phyloP scores from a whole-genome alignment of 2,329 filamentous ascomycete genomes.

The Sordariomycetes sp. region DNA sequence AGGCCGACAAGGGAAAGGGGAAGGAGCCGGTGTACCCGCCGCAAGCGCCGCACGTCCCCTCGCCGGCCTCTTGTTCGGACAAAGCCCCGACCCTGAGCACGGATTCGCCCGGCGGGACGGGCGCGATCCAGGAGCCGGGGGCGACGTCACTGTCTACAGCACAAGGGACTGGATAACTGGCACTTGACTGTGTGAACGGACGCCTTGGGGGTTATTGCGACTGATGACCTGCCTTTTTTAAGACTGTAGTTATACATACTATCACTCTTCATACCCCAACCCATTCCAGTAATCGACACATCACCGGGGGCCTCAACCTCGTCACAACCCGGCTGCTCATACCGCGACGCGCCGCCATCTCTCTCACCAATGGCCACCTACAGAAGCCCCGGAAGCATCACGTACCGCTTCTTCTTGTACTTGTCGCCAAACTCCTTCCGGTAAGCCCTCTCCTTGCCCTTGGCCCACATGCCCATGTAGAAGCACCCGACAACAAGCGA shows the following conservation, averaged over 20 bases:
- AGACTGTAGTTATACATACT: neutral
- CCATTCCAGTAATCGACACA: too few species aligned
- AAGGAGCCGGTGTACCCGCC: neutral
- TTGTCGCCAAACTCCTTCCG: conserved; percentile 82
- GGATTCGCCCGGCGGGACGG: conserved; percentile 20
- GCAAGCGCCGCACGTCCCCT: neutral
- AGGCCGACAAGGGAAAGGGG: conserved; percentile 7
- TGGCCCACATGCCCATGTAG: conserved; percentile 81
- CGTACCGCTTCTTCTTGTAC: conserved; percentile 89
- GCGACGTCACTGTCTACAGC: conserved; percentile 21
- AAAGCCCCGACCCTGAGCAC: conserved; percentile 22
- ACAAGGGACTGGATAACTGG: neutral
- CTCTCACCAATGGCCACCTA: conserved; percentile 20
- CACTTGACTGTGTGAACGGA: neutral
- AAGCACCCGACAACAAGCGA: conserved; percentile 61
- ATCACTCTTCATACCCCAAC: neutral
- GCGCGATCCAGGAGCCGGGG: conserved; percentile 20
- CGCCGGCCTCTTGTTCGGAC: conserved; percentile 18
- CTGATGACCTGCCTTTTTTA: neutral
- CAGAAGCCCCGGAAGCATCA: conserved; percentile 67
- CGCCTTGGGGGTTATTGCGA: neutral
- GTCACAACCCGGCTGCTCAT: neutral
- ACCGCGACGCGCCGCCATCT: neutral
- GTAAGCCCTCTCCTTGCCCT: conserved; percentile 84
- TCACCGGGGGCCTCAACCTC: neutral